These are phyloP conservation scores for Salvia miltiorrhiza DNA, from an alignment of 257 asterid genomes.

Conservation along the genomic window DNA sequence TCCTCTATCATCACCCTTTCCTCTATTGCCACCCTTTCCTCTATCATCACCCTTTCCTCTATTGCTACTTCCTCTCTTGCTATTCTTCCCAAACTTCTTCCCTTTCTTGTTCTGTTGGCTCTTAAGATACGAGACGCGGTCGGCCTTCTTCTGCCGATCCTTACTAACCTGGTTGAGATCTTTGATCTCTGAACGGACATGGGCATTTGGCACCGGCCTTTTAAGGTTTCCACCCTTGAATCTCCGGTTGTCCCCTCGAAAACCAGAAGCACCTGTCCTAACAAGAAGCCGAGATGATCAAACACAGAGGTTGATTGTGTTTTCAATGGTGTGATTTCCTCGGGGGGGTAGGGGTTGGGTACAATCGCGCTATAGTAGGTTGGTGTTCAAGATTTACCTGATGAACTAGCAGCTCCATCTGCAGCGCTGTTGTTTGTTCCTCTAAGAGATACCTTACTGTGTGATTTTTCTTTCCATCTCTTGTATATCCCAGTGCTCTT, in stretches of 20 bases:
- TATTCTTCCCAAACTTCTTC: conserved; percentile 41
- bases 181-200: conserved; percentile 76
- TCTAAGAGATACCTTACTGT: conserved; percentile 53
- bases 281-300: neutral
- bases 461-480: conserved; percentile 75
- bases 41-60: neutral
- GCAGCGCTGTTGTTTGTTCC: conserved; percentile 43
- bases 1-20: neutral
- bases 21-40: neutral
- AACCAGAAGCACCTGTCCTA: conserved; percentile 47
- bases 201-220: conserved; percentile 65
- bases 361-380: neutral
- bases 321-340: neutral
- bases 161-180: conserved; percentile 77
- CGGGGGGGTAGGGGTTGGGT: conserved; percentile 6
- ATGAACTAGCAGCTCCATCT: conserved; percentile 46
- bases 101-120: conserved; percentile 46
- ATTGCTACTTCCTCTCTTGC: conserved; percentile 33
- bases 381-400: conserved; percentile 44
- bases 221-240: conserved; percentile 55
- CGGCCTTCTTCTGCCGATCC: conserved; percentile 85
- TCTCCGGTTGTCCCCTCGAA: conserved; percentile 45
- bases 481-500: conserved; percentile 78
- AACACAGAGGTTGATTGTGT: neutral
- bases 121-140: conserved; percentile 56